Evolutionary conservation across 495 filamentous ascomycete genomes (phyloP).

Genomic region (Penicillium simplicissimum): DNA sequence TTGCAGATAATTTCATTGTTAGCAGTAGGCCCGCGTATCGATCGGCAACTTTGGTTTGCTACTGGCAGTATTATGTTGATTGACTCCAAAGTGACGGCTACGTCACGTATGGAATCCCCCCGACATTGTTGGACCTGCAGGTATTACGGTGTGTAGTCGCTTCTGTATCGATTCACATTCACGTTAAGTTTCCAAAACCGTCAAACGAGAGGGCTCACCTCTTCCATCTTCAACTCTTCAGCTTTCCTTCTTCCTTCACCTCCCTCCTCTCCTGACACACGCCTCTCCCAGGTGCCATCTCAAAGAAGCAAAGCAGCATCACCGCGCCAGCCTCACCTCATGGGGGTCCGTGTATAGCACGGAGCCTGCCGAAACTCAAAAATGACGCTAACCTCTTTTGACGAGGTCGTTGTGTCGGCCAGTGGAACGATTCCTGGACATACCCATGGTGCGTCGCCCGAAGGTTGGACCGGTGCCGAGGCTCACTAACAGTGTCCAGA

Average conservation of each 20-base stretch:
- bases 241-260: neutral
- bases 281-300: neutral
- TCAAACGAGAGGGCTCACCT: neutral
- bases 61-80: neutral
- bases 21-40: neutral
- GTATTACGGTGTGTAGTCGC: neutral
- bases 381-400: conserved; percentile 32
- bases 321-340: too few species aligned
- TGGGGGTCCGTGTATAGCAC: too few species aligned
- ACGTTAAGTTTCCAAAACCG: neutral
- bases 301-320: too few species aligned
- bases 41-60: neutral
- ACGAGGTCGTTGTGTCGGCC: conserved; percentile 52
- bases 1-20: neutral
- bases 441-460: conserved; percentile 44
- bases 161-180: neutral
- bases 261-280: neutral
- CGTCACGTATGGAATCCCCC: neutral
- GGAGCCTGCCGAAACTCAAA: neutral
- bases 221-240: neutral
- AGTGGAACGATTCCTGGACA: conserved; percentile 57
- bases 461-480: neutral
- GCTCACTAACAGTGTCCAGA: conserved; percentile 4
- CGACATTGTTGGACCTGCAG: neutral
- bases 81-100: neutral